Evolutionary conservation across 208 protist species (phyloP), one percentile per base, ranked within the genome.

Genomic region (Crithidia brevicula): DNA sequence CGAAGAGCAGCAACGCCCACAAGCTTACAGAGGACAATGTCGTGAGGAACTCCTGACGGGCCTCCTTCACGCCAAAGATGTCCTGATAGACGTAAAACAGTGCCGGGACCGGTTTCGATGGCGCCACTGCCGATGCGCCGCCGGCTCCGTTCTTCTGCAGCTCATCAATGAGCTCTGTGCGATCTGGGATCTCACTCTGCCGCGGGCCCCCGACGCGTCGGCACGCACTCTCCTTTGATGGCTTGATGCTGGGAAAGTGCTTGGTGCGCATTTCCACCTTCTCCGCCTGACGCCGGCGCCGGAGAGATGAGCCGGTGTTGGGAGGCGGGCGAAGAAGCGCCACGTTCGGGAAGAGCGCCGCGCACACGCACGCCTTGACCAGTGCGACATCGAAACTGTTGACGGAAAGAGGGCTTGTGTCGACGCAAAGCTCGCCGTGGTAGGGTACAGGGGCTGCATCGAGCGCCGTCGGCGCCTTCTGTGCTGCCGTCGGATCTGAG

Each of bases 1-100:
- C 92, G 67, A 96, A 94, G 22, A 96, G 82, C 34, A 96, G 75
- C 61, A 96, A 60, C 0, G 87, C 85, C 89, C 89, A 96, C 15
- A 95, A 51, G 34, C 81, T 91, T 31, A 95, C 74, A 30, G 81
- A 74, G 11, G 85, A 85, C 8, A 96, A 79, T 46, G 77, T 81
- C n/a, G 85, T 91, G 16, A 96, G 79, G 57, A 94, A 94, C 54
- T 85, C 66, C 43, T 77, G 63, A 0, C 74, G 63, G 0, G 77
- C 61, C 52, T 96, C 88, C 30, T 67, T 61, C 11, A 96, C 33
- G 27, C 60, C 59, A 66, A 96, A 94, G 36, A 94, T 79, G 36
- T 86, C 77, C 31, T 94, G 74, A 59, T 85, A 96, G 7, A 94
- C 83, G 68, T 92, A 96, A 49, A 89, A 87, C 65, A 86, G 77